A percentile compares a stretch with the other conserved stretches of the same genome.
Conservation (phyloP, 108 stramenopile species). For the Discostella pseudostelligera region DNA sequence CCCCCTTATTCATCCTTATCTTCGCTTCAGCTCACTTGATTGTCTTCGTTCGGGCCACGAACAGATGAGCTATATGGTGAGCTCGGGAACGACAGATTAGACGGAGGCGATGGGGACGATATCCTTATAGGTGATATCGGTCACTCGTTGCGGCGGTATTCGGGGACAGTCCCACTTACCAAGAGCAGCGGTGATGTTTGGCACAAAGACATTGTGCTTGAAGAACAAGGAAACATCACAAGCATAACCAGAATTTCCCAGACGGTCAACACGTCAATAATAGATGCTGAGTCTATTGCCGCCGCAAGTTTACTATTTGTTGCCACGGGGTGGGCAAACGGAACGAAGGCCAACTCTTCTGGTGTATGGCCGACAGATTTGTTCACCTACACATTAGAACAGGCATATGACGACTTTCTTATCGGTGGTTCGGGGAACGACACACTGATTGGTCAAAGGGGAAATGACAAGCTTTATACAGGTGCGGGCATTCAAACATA, state of each 20-base stretch:
- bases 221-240: constrained; percentile 23
- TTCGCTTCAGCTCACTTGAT: background rate
- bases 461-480: constrained; percentile 22
- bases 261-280: constrained; percentile 8
- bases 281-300: constrained; percentile 15
- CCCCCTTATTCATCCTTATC: too few species aligned
- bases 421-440: constrained; percentile 30
- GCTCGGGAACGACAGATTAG: constrained; percentile 12
- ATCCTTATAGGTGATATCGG: constrained; percentile 22
- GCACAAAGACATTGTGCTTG: constrained; percentile 20
- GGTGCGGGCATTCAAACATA: constrained; percentile 7
- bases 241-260: constrained; percentile 3
- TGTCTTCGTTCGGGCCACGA: background rate
- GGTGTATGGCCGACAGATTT: constrained; percentile 18
- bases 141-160: constrained; percentile 22
- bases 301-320: constrained; percentile 10
- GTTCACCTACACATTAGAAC: constrained; percentile 11
- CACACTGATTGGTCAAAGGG: constrained; percentile 39
- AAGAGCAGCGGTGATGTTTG: background rate
- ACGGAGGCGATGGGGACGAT: constrained; percentile 20
- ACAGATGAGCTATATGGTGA: constrained; percentile 26
- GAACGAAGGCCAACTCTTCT: constrained; percentile 1
- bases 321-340: constrained; percentile 11
- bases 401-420: constrained; percentile 21
- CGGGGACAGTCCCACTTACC: background rate